Evolutionary conservation across 1,284 basidiomycete species (phyloP).

Genomic region (Amylostereum chailletii): DNA sequence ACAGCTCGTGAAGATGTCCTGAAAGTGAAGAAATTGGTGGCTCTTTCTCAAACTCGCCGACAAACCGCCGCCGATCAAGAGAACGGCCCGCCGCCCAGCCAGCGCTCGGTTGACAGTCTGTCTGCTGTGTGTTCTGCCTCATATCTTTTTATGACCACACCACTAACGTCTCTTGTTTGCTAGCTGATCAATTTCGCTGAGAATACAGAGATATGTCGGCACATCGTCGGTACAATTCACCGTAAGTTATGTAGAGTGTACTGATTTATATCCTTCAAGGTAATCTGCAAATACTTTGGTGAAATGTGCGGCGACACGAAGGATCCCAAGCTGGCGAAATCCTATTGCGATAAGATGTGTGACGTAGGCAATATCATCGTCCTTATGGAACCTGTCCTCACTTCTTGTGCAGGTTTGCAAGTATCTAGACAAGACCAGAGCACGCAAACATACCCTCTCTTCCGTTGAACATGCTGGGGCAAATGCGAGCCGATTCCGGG

Average conservation of each 20-base stretch:
- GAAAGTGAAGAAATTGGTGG: slow-evolving; percentile 45
- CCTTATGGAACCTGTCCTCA: not conserved
- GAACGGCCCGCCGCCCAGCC: slow-evolving; percentile 53
- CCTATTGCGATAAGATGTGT: slow-evolving; percentile 75
- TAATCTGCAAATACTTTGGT: slow-evolving; percentile 79
- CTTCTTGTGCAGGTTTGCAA: slow-evolving; percentile 53
- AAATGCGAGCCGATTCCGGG: not conserved
- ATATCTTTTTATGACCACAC: not conserved
- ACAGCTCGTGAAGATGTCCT: slow-evolving; percentile 71
- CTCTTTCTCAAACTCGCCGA: slow-evolving; percentile 37
- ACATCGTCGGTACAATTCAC: slow-evolving; percentile 45
- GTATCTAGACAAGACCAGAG: slow-evolving; percentile 54
- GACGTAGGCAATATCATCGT: slow-evolving; percentile 46
- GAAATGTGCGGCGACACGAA: slow-evolving; percentile 40
- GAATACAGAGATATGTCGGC: slow-evolving; percentile 54
- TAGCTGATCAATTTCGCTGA: slow-evolving; percentile 69
- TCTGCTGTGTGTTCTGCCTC: slow-evolving; percentile 36
- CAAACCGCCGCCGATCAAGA: slow-evolving; percentile 27
- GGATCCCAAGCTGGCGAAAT: slow-evolving; percentile 36
- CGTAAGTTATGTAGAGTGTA: not conserved
- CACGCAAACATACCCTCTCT: slow-evolving; percentile 35
- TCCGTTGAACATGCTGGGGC: not conserved
- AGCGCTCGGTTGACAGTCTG: slow-evolving; percentile 59
- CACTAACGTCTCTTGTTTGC: not conserved
- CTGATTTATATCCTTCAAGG: slow-evolving; percentile 26